Conservation (phyloP, 495 filamentous ascomycete species). For the Penicillium lividum region DNA sequence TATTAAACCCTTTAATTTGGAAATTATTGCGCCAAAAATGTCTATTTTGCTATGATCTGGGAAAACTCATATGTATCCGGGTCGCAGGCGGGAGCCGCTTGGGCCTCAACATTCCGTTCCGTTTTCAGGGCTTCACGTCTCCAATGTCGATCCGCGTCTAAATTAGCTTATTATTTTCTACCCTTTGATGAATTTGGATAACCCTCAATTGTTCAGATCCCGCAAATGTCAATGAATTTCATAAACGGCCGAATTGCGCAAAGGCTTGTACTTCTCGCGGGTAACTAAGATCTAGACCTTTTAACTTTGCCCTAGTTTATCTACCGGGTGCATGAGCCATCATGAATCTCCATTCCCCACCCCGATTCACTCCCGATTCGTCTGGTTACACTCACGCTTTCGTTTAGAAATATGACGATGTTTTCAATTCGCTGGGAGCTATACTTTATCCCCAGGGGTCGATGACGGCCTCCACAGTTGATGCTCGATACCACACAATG, state of each 20-base stretch:
- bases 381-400: constrained; percentile 27
- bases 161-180: constrained; percentile 5
- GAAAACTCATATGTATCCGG: neutral
- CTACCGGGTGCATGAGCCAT: constrained; percentile 16
- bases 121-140: constrained; percentile 11
- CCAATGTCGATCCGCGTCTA: constrained; percentile 16
- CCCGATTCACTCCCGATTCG: constrained; percentile 16
- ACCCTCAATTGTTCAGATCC: neutral
- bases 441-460: constrained; percentile 17
- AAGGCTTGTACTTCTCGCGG: neutral
- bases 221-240: constrained; percentile 13
- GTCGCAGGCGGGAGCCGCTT: constrained; percentile 16
- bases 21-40: neutral
- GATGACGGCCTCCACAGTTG: constrained; percentile 31
- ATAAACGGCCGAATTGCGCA: constrained; percentile 16
- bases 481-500: constrained; percentile 2
- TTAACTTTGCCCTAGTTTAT: constrained; percentile 11
- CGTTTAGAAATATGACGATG: constrained; percentile 12
- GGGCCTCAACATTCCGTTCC: constrained; percentile 25
- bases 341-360: constrained; percentile 10
- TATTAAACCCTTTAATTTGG: neutral
- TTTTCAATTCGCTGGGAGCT: constrained; percentile 19
- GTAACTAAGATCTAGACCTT: constrained; percentile 14
- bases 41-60: too few species aligned
- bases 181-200: neutral